Percentiles rank a stretch among this genome's conserved stretches.
These are phyloP conservation scores for Mortierella sp. DNA, from an alignment of 371 early-diverging fungal species.

Conservation along the genomic window DNA sequence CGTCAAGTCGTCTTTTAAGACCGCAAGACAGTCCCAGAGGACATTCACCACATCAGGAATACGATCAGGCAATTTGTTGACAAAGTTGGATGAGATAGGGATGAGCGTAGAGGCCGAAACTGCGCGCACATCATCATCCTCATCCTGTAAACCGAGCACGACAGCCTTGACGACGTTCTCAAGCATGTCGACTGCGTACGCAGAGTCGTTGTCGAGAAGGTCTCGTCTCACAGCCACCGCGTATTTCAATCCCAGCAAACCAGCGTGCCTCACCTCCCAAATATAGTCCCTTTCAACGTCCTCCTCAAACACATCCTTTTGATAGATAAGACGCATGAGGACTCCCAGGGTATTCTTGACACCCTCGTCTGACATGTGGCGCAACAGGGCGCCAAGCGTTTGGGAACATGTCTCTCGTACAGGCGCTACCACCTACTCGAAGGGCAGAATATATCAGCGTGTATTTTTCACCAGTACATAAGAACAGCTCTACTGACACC, in stretches of 20 bases:
- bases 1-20: conserved; percentile 90
- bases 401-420: conserved; percentile 97
- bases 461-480: too few relatives aligned
- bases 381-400: conserved; percentile 87
- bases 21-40: conserved; percentile 88
- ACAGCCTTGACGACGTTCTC: conserved; percentile 57
- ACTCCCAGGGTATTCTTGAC: conserved; percentile 67
- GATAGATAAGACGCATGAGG: conserved; percentile 70
- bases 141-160: conserved; percentile 72
- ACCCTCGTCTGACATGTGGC: conserved; percentile 69
- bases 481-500: too few relatives aligned
- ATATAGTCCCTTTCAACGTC: conserved; percentile 59
- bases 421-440: conserved; percentile 83
- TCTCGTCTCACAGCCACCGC: conserved; percentile 93
- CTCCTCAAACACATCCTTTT: conserved; percentile 59
- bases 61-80: conserved; percentile 71
- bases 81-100: conserved; percentile 88
- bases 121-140: conserved; percentile 94
- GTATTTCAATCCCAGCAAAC: conserved; percentile 95
- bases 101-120: conserved; percentile 91
- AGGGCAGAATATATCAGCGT: not conserved
- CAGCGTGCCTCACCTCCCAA: conserved; percentile 96
- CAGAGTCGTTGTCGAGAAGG: conserved; percentile 67
- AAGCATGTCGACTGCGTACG: conserved; percentile 31
- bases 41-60: conserved; percentile 79